These are phyloP conservation scores for Pilatotrama ljubarskyi DNA, from an alignment of 768 basidiomycete species.

Conservation along the genomic window DNA sequence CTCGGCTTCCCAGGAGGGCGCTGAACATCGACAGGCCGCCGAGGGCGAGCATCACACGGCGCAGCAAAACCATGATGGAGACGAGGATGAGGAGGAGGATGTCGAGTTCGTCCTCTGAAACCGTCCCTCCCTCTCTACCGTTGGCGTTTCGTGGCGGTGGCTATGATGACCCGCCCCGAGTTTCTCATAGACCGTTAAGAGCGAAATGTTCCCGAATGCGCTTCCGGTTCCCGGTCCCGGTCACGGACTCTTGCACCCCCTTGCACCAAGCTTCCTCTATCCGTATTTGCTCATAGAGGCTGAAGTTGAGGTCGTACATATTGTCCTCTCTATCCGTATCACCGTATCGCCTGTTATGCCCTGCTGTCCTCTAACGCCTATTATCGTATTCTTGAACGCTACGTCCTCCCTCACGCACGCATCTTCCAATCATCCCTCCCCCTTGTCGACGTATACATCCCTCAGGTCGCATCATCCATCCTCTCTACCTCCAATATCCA, in stretches of 20 bases:
- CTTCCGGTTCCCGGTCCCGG: no score
- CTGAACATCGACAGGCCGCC: neutral
- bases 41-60: constrained; percentile 40
- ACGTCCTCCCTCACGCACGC: constrained; percentile 5
- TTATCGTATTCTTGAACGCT: constrained; percentile 12
- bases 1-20: neutral
- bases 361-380: constrained; percentile 12
- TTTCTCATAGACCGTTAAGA: neutral
- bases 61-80: constrained; percentile 32
- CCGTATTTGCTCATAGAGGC: neutral
- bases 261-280: neutral
- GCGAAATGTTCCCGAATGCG: no score
- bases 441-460: neutral
- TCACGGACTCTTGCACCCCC: neutral
- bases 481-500: neutral
- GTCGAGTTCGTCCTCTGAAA: constrained; percentile 70
- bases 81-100: constrained; percentile 73
- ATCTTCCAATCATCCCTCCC: neutral
- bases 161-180: neutral
- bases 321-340: constrained; percentile 8
- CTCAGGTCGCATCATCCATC: neutral
- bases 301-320: constrained; percentile 1
- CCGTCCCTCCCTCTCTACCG: constrained; percentile 20
- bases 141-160: neutral
- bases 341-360: constrained; percentile 3